Evolutionary conservation across 225 moss, liverwort and hornwort genomes (phyloP).

Genomic region (Straminergon stramineum): DNA sequence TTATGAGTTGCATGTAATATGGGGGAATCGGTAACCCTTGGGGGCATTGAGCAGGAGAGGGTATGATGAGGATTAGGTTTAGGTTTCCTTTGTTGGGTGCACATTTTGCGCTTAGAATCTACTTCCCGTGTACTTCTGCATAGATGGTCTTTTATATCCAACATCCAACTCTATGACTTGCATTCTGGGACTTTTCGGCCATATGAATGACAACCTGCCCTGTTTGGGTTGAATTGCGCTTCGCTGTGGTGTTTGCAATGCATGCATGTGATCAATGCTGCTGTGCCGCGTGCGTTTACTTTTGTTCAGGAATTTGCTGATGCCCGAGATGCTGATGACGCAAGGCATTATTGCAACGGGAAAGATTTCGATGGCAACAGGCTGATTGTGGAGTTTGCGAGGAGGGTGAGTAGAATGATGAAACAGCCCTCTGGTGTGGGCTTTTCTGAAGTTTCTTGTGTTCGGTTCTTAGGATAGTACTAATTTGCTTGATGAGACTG

Average conservation of each 20-base stretch:
- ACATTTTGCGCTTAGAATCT: not conserved
- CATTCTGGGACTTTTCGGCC: not conserved
- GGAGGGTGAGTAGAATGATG: slow-evolving; percentile 71
- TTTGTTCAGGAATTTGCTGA: slow-evolving; percentile 81
- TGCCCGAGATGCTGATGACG: slow-evolving; percentile 98
- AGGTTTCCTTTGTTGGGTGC: not conserved
- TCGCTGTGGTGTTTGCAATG: not conserved
- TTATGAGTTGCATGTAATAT: not conserved
- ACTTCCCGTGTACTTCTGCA: not conserved
- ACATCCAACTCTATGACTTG: not conserved
- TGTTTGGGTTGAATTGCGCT: not conserved
- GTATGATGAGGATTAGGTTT: not conserved
- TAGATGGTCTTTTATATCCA: not conserved
- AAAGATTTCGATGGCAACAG: slow-evolving; percentile 98
- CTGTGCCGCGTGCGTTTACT: not conserved
- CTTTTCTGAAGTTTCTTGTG: not conserved
- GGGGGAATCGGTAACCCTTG: not conserved
- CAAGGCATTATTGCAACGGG: slow-evolving; percentile 91
- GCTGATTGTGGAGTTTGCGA: slow-evolving; percentile 95
- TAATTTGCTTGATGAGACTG: not conserved
- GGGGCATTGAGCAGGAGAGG: not conserved
- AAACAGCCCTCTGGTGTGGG: not conserved
- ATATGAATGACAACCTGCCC: not conserved
- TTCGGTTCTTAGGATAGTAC: not conserved
- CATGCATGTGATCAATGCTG: not conserved